Conservation (phyloP, 176 grass and related monocot species). For the Rhynchospora tenuis region DNA sequence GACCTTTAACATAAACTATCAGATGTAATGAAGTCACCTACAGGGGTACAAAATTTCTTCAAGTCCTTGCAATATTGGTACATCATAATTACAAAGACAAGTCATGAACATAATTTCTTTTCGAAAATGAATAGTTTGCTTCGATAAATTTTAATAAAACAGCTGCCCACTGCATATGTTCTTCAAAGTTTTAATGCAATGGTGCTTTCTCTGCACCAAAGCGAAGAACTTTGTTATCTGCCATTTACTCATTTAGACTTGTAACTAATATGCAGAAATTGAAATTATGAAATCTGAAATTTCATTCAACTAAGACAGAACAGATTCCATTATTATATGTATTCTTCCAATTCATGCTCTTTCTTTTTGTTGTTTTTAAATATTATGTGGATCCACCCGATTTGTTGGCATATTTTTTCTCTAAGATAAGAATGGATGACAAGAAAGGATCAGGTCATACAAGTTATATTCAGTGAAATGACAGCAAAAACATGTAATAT, state of each 20-base stretch:
- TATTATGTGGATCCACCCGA: not conserved
- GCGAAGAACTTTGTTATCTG: not conserved
- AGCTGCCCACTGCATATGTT: not conserved
- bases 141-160: no score
- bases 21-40: not conserved
- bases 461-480: not conserved
- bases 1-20: not conserved
- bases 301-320: not conserved
- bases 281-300: not conserved
- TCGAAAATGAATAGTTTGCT: no score
- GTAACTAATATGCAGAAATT: not conserved
- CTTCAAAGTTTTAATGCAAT: not conserved
- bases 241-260: not conserved
- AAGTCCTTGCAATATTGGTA: no score
- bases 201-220: not conserved
- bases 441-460: not conserved
- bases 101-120: no score
- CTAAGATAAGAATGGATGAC: not conserved
- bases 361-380: not conserved
- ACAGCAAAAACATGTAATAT: not conserved
- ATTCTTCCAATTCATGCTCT: no score
- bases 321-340: not conserved
- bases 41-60: not conserved
- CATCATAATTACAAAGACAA: no score
- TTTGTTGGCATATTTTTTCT: not conserved